Evolutionary conservation across 1,284 basidiomycete genomes (phyloP).

Genomic region (Fistulinella staudtii): DNA sequence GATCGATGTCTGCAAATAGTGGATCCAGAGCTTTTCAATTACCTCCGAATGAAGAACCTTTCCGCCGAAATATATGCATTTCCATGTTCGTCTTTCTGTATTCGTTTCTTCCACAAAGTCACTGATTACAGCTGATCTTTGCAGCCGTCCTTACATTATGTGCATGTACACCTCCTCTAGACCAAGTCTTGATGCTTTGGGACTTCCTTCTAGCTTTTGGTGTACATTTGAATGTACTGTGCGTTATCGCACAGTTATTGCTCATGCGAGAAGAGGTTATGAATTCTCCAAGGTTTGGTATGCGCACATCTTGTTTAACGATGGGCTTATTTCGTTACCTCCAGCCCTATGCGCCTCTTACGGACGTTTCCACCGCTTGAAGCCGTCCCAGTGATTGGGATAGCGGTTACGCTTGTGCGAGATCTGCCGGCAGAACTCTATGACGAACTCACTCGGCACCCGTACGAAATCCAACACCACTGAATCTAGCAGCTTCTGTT

Average conservation of each 20-base stretch:
- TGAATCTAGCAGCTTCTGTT: conserved; percentile 11
- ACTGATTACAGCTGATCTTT: too few relatives aligned
- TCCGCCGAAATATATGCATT: conserved; percentile 98
- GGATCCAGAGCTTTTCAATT: conserved; percentile 78
- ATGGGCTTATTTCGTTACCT: conserved; percentile 11
- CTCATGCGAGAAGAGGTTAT: conserved; percentile 90
- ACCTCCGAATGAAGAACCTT: conserved; percentile 88
- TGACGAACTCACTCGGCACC: conserved; percentile 85
- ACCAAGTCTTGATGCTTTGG: conserved; percentile 93
- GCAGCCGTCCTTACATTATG: conserved; percentile 93
- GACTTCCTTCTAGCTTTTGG: conserved; percentile 97
- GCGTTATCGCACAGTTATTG: conserved; percentile 91
- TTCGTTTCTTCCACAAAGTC: too few relatives aligned
- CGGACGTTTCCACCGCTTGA: conserved; percentile 93
- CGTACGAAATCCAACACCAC: conserved; percentile 57
- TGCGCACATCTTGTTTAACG: neutral
- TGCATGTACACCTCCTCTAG: conserved; percentile 93
- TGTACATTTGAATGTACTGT: conserved; percentile 92
- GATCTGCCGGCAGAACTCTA: conserved; percentile 89
- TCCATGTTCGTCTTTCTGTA: conserved; percentile 73
- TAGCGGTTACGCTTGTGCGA: conserved; percentile 89
- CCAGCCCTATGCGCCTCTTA: conserved; percentile 90
- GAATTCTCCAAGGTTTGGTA: conserved; percentile 69
- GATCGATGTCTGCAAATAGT: conserved; percentile 90
- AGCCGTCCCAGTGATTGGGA: conserved; percentile 83